Evolutionary conservation across 805 yeast species (phyloP), one percentile per base, ranked within the genome.

Genomic region (Kuraishia floccosa): DNA sequence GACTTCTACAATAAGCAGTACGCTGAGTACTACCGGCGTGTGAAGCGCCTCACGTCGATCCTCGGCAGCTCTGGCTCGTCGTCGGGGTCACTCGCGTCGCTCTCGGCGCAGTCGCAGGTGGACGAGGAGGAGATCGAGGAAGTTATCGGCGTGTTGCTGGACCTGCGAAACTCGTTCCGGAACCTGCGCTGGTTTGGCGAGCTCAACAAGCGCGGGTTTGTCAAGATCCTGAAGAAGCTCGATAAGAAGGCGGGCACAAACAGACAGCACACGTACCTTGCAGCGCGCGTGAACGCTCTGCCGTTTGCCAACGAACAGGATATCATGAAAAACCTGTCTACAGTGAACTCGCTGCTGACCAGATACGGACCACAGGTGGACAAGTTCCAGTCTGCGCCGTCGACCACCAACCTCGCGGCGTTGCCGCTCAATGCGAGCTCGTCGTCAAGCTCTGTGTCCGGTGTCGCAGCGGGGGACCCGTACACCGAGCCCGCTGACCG

Each of bases 131-230:
- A 78, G 35, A 62, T 63, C 2, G 78, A 73, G 30, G 87, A 80
- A 41, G 58, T 79, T 22, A 54, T 73, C 19, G 73, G 71, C 15
- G 76, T 85, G 13, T 56, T 87, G 24, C 60, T 85, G 15, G 96
- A 86, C 50, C 60, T 85, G 32, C 66, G 94, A 28, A 65, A 79
- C 12, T 73, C 74, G 36, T 72, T 81, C 38, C 65, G 96, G 35
- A 86, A 86, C 52, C 62, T 87, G 48, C 86, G 83, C 51, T 89
- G 96, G 95, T 87, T 72, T 51, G 93, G 93, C 16, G 96, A 89
- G 47, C 70, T 87, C 44, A 87, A 87, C 60, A 83, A 80, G 47
- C 74, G 93, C 37, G 97, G 95, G 0, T 82, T 86, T 43, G 69
- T 76, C 32, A 87, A 87, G 58, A 89, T 89, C 39, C 61, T 89